A percentile compares a stretch with the other conserved stretches of the same genome.
Evolutionary conservation across 257 asterid species (phyloP).

Genomic region (Leonotis leonurus): DNA sequence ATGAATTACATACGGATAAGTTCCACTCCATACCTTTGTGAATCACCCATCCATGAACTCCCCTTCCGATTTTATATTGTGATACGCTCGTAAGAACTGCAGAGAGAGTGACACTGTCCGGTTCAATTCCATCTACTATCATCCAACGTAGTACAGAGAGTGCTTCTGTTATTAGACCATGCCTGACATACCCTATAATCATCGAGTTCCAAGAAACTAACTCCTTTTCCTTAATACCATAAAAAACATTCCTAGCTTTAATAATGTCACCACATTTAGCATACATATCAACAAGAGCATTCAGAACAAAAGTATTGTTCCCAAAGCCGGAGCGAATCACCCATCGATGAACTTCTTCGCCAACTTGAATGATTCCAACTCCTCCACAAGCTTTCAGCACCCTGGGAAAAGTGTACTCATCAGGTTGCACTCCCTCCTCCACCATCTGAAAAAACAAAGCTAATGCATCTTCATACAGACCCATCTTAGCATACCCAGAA

Average conservation of each 20-base stretch:
- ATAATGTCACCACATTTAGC: conserved; percentile 79
- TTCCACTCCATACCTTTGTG: conserved; percentile 49
- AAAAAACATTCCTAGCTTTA: conserved; percentile 49
- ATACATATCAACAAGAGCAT: conserved; percentile 70
- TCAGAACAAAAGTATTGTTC: conserved; percentile 42
- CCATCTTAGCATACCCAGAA: conserved; percentile 60
- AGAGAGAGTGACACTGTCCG: conserved; percentile 54
- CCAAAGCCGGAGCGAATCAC: conserved; percentile 51
- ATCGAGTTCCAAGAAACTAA: conserved; percentile 80
- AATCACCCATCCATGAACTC: conserved; percentile 68
- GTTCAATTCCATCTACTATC: conserved; percentile 42
- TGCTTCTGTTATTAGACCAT: conserved; percentile 49
- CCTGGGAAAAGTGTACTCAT: conserved; percentile 72
- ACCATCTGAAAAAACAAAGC: conserved; percentile 86
- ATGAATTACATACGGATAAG: conserved; percentile 46
- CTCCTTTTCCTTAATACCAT: conserved; percentile 39
- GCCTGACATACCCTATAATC: conserved; percentile 57
- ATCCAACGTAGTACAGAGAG: conserved; percentile 30
- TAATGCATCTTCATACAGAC: conserved; percentile 67
- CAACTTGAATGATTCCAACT: conserved; percentile 53
- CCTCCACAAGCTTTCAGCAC: conserved; percentile 84
- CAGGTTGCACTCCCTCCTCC: conserved; percentile 80
- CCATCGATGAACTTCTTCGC: conserved; percentile 78
- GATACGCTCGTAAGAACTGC: conserved; percentile 34
- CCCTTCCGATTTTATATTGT: conserved; percentile 27